phyloP scores from a whole-genome alignment of 352 stramenopile genomes.

The Elongisporangium undulatum region DNA sequence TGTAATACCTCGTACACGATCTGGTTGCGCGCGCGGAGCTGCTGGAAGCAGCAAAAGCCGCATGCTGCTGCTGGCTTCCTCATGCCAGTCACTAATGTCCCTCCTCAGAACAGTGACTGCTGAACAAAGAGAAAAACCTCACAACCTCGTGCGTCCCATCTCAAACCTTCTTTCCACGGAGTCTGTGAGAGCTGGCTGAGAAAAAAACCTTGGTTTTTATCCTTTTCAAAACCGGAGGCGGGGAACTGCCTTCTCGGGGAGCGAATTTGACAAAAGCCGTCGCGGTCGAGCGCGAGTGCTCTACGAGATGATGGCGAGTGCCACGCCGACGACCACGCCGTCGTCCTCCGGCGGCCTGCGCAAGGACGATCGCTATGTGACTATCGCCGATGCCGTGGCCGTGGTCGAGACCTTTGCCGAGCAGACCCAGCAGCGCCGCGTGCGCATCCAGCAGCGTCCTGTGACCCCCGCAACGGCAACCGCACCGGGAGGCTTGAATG shows the following conservation, averaged over 20 bases:
- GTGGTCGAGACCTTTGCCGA: slow-evolving; percentile 56
- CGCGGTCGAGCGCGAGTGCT: slow-evolving; percentile 12
- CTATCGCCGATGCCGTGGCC: slow-evolving; percentile 56
- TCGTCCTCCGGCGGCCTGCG: slow-evolving; percentile 14
- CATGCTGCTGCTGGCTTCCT: slow-evolving; percentile 15
- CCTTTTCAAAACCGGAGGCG: slow-evolving; percentile 4
- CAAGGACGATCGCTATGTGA: slow-evolving; percentile 61
- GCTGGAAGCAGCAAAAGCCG: slow-evolving; percentile 51
- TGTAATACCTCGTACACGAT: slow-evolving; percentile 50
- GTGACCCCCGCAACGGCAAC: not conserved
- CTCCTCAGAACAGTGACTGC: slow-evolving; percentile 4
- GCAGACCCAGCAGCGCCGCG: slow-evolving; percentile 45
- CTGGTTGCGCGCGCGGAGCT: slow-evolving; percentile 35
- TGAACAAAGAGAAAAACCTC: slow-evolving; percentile 1
- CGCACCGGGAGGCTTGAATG: slow-evolving; percentile 5
- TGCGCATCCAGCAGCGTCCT: slow-evolving; percentile 38
- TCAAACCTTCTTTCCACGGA: not conserved
- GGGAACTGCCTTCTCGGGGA: not conserved
- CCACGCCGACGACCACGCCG: not conserved
- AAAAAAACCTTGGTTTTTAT: slow-evolving; percentile 23
- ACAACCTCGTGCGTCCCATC: not conserved
- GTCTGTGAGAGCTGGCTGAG: not conserved
- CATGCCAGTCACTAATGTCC: slow-evolving; percentile 3
- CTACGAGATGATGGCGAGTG: slow-evolving; percentile 6
- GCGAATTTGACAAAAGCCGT: slow-evolving; percentile 44